Evolutionary conservation across 192 early-diverging fungal species (phyloP), one percentile per base, ranked within the genome.

Genomic region (Funneliformis geosporum): DNA sequence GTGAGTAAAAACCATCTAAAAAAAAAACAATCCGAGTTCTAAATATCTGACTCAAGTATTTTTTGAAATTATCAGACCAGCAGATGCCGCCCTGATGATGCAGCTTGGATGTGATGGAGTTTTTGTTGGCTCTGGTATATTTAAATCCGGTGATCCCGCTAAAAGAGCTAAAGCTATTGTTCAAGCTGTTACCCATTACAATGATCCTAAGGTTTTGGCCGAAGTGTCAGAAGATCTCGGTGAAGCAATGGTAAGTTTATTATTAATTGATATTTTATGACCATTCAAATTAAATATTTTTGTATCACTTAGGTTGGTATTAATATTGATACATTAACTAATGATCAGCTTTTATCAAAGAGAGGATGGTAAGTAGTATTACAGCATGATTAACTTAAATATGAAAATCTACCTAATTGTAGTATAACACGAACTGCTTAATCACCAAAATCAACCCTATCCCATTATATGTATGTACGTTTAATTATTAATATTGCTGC

Each of bases 61-160:
- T 60, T 5, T 21, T 60, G 10, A 60, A 14, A 59, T 74, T 12
- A 39, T 44, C 40, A 79, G 77, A 46, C 98, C 98, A 38, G 97
- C 97, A 33, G 98, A 99, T 90, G 98, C 97, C 71, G 98, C 96
- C 14, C 80, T 99, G 80, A 98, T 99, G 97, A 99, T 99, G 97
- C 96, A 98, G 88, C 89, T 98, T 61, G 98, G 98, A 59, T 95
- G 96, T 87, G 96, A 98, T 86, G 98, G 98, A 88, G 96, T 95
- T 79, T 97, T 99, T 88, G 97, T 99, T 62, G 96, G 96, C 61
- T 97, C 96, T 33, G 96, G 97, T 72, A 96, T 99, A 87, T 99
- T 99, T 90, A 98, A 97, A 87, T 91, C 89, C 73, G 92, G 93
- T 39, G 94, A 98, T 84, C 96, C 98, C 4, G 94, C 92, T 79